Evolutionary conservation across 176 grass and related monocot species (phyloP), one percentile per base, ranked within the genome.

Genomic region (Phragmites australis): DNA sequence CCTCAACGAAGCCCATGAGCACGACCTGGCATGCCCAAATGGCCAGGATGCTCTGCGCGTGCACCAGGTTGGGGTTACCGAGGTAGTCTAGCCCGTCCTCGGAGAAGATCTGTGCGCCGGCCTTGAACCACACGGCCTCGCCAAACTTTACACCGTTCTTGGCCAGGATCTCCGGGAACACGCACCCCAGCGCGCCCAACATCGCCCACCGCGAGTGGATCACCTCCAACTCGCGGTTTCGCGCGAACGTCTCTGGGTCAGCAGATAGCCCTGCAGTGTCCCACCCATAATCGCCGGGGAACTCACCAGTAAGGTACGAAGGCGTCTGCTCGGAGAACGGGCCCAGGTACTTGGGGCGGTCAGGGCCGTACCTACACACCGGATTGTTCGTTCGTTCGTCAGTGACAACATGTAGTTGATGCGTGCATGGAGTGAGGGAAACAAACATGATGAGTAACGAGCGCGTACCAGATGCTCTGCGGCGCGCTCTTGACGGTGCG

Each of bases 311-410:
- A 19, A 97, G 77, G 80, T 97, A 97, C 8, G 91, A 90, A 9
- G 94, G 94, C 1, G 94, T 93, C 82, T 97, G 89, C 32, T 90
- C 94, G 0, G 94, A 97, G 91, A 97, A 94, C 3, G 94, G 94
- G 55, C 94, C 94, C 3, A 97, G 86, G 84, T 94, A 97, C 87
- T 94, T 94, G 83, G 90, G 90, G 1, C 90, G 67, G 79, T 92
- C 90, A 2, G 90, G 90, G 14, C 90, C 90, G 61, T 92, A 92
- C 90, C 90, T 92, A 37, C 8, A 30, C 6, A 59, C 4, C 40
- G 8, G 11, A 34, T 53, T 7, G 22, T 26, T n/a, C n/a, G n/a
- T n/a, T n/a, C n/a, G n/a, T 23, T 9, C 43, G 29, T 51, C n/a
- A 19, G 19, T 6, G 6, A n/a, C 5, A 21, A 19, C 30, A 48